Conservation (phyloP, 768 basidiomycete species). For the Strobilomyces echinocephalus region DNA sequence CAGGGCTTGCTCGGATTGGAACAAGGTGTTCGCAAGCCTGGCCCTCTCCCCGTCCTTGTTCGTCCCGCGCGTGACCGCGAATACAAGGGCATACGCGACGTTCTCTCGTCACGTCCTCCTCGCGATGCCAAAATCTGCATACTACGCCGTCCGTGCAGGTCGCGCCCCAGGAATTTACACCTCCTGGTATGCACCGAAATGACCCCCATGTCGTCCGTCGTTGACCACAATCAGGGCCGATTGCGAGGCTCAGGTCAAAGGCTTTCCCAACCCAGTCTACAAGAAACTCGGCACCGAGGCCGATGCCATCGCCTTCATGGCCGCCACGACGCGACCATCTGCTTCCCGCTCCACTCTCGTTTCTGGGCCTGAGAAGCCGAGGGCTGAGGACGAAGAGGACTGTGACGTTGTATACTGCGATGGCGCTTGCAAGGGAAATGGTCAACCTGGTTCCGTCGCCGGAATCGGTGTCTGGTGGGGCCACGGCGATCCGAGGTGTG, state of each 20-base stretch:
- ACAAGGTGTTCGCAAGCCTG: constrained; percentile 7
- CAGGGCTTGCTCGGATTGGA: constrained; percentile 8
- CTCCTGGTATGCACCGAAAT: constrained; percentile 54
- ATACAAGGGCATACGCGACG: not conserved
- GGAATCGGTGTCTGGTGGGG: constrained; percentile 94
- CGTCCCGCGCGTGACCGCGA: not conserved
- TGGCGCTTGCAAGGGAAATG: constrained; percentile 85
- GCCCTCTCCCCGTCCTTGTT: not conserved
- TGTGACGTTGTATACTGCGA: constrained; percentile 73
- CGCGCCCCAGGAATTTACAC: constrained; percentile 58
- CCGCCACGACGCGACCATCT: constrained; percentile 18
- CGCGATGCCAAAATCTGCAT: constrained; percentile 45
- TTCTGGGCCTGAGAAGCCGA: not conserved
- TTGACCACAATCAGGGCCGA: constrained; percentile 52
- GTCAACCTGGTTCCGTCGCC: constrained; percentile 57
- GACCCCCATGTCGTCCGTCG: constrained; percentile 24
- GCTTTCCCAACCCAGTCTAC: constrained; percentile 54
- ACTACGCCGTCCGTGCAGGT: constrained; percentile 74
- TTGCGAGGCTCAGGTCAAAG: constrained; percentile 62
- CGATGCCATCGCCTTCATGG: constrained; percentile 58
- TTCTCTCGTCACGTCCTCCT: not conserved
- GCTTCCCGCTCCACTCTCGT: not conserved
- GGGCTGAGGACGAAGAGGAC: constrained; percentile 22
- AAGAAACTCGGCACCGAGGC: constrained; percentile 59
- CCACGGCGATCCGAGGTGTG: constrained; percentile 51